These are phyloP conservation scores for Cucumis sativus DNA, from an alignment of 306 rosid genomes.

Conservation along the genomic window Cucumber_9930_V3 NC_026657.2:38117001-38117500, in stretches of 20 bases:
- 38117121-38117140: slow-evolving; percentile 13
- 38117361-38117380: slow-evolving; percentile 51
- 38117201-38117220: slow-evolving; percentile 25
- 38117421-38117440: slow-evolving; percentile 55
- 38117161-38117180: slow-evolving; percentile 21
- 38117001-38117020: slow-evolving; percentile 18
- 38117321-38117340: slow-evolving; percentile 36
- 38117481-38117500: slow-evolving; percentile 72
- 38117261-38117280: slow-evolving; percentile 31
- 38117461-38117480: slow-evolving; percentile 60
- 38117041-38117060: slow-evolving; percentile 6
- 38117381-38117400: slow-evolving; percentile 31
- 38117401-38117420: slow-evolving; percentile 48
- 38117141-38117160: slow-evolving; percentile 5
- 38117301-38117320: slow-evolving; percentile 64
- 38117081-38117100: slow-evolving; percentile 16
- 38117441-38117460: slow-evolving; percentile 69
- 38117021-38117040: slow-evolving; percentile 15
- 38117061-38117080: slow-evolving; percentile 12
- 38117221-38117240: slow-evolving; percentile 17
- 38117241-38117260: slow-evolving; percentile 31
- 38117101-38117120: slow-evolving; percentile 14
- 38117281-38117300: slow-evolving; percentile 48
- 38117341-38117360: slow-evolving; percentile 37
- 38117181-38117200: slow-evolving; percentile 31